Conservation (phyloP, 1,284 basidiomycete genomes). For the Leccinum subrobustum region DNA sequence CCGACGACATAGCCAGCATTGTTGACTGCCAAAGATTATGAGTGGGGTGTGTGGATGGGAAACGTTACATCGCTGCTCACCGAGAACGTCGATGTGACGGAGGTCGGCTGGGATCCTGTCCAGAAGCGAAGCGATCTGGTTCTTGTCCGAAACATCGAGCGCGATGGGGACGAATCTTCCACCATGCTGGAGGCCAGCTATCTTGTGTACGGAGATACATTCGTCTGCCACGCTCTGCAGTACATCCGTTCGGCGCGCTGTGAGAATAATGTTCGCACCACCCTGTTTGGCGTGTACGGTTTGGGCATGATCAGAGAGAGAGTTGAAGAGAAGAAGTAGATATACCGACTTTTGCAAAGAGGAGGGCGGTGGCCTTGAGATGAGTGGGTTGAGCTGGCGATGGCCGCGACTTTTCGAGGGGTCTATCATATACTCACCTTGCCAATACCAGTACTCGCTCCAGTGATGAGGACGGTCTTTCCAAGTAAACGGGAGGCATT, state of each 20-base stretch:
- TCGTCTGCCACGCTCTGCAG: constrained; percentile 63
- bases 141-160: constrained; percentile 74
- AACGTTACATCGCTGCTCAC: constrained; percentile 37
- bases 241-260: constrained; percentile 66
- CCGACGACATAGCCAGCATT: constrained; percentile 89
- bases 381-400: constrained; percentile 3
- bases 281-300: constrained; percentile 43
- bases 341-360: constrained; percentile 74
- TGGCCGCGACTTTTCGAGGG: background rate
- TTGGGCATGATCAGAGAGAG: constrained; percentile 1
- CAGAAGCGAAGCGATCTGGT: constrained; percentile 64
- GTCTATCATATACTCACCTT: constrained; percentile 42
- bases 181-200: constrained; percentile 67
- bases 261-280: constrained; percentile 75
- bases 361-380: constrained; percentile 72
- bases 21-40: constrained; percentile 54
- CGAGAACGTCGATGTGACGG: constrained; percentile 71
- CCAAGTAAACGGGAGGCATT: constrained; percentile 73
- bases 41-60: background rate
- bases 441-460: constrained; percentile 83
- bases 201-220: constrained; percentile 69
- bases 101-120: constrained; percentile 69
- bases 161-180: constrained; percentile 67
- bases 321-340: background rate
- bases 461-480: constrained; percentile 87